These are phyloP conservation scores for Fonsecaea pedrosoi DNA, from an alignment of 2,329 filamentous ascomycete species.

Conservation along the genomic window DNA sequence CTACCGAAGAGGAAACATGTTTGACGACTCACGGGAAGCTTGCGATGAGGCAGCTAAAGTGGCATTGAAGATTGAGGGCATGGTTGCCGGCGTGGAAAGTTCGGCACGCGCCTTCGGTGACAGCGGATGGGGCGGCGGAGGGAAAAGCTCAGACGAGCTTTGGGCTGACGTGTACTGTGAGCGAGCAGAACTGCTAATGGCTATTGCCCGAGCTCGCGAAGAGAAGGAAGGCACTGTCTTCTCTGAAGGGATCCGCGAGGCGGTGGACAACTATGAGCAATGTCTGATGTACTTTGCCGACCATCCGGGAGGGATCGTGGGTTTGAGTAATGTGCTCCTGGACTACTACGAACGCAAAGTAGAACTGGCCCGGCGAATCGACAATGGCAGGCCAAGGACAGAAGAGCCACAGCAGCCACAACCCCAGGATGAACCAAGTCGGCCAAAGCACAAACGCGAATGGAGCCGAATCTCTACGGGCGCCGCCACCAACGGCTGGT, in stretches of 20 bases:
- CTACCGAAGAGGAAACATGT: constrained; percentile 80
- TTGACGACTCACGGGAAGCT: constrained; percentile 79
- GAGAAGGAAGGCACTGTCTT: constrained; percentile 33
- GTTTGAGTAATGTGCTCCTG: constrained; percentile 81
- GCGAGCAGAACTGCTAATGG: constrained; percentile 71
- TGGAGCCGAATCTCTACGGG: constrained; percentile 25
- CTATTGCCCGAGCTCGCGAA: constrained; percentile 55
- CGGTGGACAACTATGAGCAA: constrained; percentile 79
- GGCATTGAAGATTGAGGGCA: constrained; percentile 72
- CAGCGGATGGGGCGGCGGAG: constrained; percentile 73
- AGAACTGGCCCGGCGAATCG: constrained; percentile 42
- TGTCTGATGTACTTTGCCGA: constrained; percentile 80
- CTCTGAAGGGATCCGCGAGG: constrained; percentile 63
- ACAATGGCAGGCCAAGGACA: constrained; percentile 31
- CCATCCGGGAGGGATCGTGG: constrained; percentile 80
- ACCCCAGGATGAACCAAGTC: constrained; percentile 22
- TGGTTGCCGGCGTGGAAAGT: constrained; percentile 67
- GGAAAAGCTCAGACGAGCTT: constrained; percentile 80
- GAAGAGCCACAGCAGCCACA: constrained; percentile 12
- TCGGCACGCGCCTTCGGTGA: constrained; percentile 68
- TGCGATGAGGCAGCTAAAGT: constrained; percentile 81
- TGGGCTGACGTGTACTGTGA: constrained; percentile 85
- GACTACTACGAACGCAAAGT: constrained; percentile 74
- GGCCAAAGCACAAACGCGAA: constrained; percentile 26
- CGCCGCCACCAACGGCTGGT: constrained; percentile 12